These are phyloP conservation scores for Atkinsonella texensis DNA, from an alignment of 2,329 filamentous ascomycete genomes.

Conservation along the genomic window DNA sequence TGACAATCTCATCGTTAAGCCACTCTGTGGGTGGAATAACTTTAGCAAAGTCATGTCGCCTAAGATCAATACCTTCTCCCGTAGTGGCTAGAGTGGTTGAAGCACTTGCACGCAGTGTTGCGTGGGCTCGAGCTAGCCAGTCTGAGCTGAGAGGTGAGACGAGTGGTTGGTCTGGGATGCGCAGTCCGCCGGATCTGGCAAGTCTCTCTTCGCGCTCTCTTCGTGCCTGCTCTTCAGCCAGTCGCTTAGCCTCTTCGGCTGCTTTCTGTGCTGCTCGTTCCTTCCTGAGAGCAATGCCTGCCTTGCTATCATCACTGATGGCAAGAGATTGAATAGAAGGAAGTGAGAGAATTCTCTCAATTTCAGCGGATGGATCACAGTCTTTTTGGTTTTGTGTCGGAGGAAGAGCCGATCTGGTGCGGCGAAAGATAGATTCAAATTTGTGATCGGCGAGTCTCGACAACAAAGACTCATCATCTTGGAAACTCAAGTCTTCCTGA, in stretches of 20 bases:
- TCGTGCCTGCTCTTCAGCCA: constrained; percentile 13
- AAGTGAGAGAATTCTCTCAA: constrained; percentile 15
- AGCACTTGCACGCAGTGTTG: constrained; percentile 23
- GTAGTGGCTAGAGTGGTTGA: constrained; percentile 30
- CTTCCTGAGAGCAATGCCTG: constrained; percentile 6
- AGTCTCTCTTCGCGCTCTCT: constrained; percentile 13
- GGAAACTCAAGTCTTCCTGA: not conserved
- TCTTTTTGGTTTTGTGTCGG: not conserved
- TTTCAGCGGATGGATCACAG: constrained; percentile 11
- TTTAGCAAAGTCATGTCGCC: constrained; percentile 48
- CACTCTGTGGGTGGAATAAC: constrained; percentile 46
- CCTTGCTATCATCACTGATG: constrained; percentile 18
- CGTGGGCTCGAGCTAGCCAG: constrained; percentile 16
- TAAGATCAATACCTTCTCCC: constrained; percentile 37
- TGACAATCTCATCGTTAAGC: constrained; percentile 70
- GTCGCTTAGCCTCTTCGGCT: constrained; percentile 15
- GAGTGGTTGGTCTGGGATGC: constrained; percentile 16
- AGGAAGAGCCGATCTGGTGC: not conserved
- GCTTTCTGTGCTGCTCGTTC: constrained; percentile 12
- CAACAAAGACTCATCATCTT: not conserved
- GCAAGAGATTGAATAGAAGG: constrained; percentile 15
- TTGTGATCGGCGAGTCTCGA: not conserved
- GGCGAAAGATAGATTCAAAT: not conserved
- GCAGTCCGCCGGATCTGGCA: constrained; percentile 19
- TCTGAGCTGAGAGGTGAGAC: constrained; percentile 16